Conservation (phyloP, 1,284 basidiomycete genomes). For the Pisolithus thermaeus region DNA sequence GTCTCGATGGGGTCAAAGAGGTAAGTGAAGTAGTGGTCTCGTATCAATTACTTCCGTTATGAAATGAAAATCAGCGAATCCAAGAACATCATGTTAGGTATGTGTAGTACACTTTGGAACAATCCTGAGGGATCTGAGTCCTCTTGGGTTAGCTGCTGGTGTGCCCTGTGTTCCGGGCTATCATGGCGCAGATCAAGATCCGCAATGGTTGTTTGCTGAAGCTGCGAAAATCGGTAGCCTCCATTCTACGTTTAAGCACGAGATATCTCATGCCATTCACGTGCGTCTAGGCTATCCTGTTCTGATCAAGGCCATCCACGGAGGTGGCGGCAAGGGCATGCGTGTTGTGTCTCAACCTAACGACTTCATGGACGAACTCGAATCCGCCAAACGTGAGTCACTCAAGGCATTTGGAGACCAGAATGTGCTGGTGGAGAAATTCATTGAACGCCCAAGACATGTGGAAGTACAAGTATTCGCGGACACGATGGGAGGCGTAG, state of each 20-base stretch:
- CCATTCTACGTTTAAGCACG: conserved; percentile 2
- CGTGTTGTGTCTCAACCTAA: conserved; percentile 66
- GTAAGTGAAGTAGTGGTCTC: conserved; percentile 24
- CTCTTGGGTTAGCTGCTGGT: conserved; percentile 55
- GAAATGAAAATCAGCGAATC: conserved; percentile 52
- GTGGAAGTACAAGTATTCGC: conserved; percentile 91
- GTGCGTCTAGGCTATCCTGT: conserved; percentile 71
- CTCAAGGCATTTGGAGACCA: conserved; percentile 84
- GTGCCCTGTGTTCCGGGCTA: conserved; percentile 95
- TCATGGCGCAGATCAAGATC: conserved; percentile 73
- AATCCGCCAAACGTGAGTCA: conserved; percentile 84
- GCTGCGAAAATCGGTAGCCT: conserved; percentile 67
- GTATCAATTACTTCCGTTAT: background rate
- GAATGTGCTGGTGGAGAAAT: conserved; percentile 83
- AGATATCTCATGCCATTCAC: background rate
- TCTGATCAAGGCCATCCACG: conserved; percentile 93
- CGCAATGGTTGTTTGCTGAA: conserved; percentile 54
- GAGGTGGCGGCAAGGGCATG: conserved; percentile 98
- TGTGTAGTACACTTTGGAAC: conserved; percentile 11
- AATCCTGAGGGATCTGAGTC: background rate
- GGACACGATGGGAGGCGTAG: conserved; percentile 68
- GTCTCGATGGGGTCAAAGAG: conserved; percentile 91
- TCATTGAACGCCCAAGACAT: conserved; percentile 77
- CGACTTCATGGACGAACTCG: conserved; percentile 74
- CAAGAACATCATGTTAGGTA: conserved; percentile 87